Evolutionary conservation across 2,329 filamentous ascomycete species (phyloP).

Genomic region (Arthrobotrys musiformis): DNA sequence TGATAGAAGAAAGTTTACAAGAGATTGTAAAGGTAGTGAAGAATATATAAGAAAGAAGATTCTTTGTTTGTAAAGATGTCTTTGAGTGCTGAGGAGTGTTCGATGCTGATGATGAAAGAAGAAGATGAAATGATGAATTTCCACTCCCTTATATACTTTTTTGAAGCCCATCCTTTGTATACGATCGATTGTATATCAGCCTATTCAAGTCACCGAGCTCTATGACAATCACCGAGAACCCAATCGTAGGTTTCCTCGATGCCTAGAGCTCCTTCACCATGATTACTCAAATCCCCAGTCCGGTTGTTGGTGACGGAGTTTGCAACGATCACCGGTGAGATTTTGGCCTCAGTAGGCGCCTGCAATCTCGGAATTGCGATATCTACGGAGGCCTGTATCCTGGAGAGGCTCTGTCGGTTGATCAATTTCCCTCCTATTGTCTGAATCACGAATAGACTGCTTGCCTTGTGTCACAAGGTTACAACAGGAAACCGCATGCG

Average conservation of each 20-base stretch:
- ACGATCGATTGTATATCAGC: background rate
- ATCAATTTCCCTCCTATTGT: background rate
- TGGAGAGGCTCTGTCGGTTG: background rate
- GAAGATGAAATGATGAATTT: conserved; percentile 2
- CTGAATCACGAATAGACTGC: background rate
- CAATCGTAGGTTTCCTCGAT: background rate
- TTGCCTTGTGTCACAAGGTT: background rate
- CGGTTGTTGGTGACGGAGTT: background rate
- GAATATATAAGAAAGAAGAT: conserved; percentile 11
- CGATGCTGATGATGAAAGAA: conserved; percentile 3
- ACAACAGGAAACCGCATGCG: background rate
- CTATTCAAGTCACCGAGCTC: background rate
- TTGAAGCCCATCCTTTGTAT: background rate
- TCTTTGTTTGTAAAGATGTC: background rate
- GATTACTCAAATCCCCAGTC: conserved; percentile 3
- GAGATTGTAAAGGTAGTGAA: conserved; percentile 15
- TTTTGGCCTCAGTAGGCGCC: background rate
- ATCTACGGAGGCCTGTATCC: background rate
- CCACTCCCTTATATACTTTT: background rate
- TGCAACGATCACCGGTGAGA: background rate
- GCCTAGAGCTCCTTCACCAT: background rate
- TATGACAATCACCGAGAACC: background rate
- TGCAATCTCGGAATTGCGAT: background rate
- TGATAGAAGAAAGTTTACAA: conserved; percentile 23
- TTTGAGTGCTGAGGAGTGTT: conserved; percentile 17